Conservation (phyloP, 202 grass and related monocot species). For the Miscanthus sacchariflorus region DNA sequence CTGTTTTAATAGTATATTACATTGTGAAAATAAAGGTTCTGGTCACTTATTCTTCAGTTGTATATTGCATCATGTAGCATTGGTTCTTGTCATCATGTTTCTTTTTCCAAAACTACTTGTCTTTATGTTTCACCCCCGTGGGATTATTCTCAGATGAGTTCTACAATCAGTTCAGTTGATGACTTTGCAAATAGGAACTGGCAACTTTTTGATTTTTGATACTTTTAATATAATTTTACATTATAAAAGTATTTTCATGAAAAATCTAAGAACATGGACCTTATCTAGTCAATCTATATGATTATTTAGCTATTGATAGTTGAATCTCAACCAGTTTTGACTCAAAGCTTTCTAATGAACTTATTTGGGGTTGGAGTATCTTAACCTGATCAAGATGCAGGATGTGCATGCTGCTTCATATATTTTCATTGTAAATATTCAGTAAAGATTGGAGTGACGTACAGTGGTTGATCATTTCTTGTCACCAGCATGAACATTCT, state of each 20-base stretch:
- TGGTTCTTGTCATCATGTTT: not conserved
- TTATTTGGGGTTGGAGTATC: not conserved
- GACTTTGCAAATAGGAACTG: not conserved
- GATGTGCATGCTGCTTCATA: not conserved
- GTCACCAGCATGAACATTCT: slow-evolving; percentile 3
- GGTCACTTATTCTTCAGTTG: not conserved
- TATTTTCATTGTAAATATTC: not conserved
- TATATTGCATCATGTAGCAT: not conserved
- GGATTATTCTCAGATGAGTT: not conserved
- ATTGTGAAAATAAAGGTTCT: slow-evolving; percentile 32
- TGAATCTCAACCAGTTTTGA: not conserved
- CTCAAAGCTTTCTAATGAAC: not conserved
- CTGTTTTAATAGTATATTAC: not conserved
- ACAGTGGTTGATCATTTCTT: not conserved
- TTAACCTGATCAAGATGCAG: not conserved
- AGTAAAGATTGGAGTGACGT: not conserved
- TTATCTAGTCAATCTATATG: not conserved
- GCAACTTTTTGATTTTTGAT: not conserved
- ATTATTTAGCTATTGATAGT: not conserved
- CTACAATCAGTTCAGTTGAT: not conserved
- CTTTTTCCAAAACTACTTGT: not conserved
- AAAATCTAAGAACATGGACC: not conserved
- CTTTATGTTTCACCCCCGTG: not conserved
- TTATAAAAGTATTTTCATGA: not conserved
- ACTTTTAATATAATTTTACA: not conserved